Evolutionary conservation across 2,329 filamentous ascomycete species (phyloP), one percentile per base, ranked within the genome.

Genomic region (Ophiosphaerella narmari): DNA sequence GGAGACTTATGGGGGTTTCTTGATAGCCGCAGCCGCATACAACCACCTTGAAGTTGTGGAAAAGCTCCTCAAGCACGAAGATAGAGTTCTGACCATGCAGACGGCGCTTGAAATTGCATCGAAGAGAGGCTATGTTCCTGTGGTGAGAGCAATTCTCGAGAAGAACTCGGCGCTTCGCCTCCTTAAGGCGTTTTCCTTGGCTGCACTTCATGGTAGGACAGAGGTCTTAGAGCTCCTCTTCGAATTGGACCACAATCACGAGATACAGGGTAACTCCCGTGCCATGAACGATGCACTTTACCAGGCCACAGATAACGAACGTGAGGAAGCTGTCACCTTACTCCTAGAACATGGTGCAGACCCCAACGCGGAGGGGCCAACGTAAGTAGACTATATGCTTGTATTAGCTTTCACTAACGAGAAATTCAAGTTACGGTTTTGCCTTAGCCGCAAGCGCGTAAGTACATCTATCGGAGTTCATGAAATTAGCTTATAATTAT

Each of bases 1-100:
- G 47, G 54, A 59, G 14, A 65, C 54, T 0, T 65, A 65, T 36
- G 50, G 55, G 18, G 56, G 50, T 16, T 59, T 61, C 12, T 21
- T 65, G 8, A 62, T 52, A 6, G 56, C 55, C 5, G 62, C 61
- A 11, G 57, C 62, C 13, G 62, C 59, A 18, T 66, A 64, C 36
- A 60, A 62, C 23, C 61, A 66, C 36, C 13, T 55, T 7, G 55
- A 54, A 7, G 55, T 63, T 2, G 54, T 64, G 6, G 48, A 63
- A 12, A 33, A 52, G 8, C 40, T 65, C 7, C 42, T 63, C 11
- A 39, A 56, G 14, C 54, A 59, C 16, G 60, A 65, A 45, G 37
- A 48, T 8, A 43, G 57, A 12, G 46, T 57, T 31, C 43, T 56
- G 11, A 46, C 61, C 23, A 33, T 65, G 3, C 56, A 65, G 43